Evolutionary conservation across 2,329 filamentous ascomycete species (phyloP).

Genomic region (Chaetomium globosum): DNA sequence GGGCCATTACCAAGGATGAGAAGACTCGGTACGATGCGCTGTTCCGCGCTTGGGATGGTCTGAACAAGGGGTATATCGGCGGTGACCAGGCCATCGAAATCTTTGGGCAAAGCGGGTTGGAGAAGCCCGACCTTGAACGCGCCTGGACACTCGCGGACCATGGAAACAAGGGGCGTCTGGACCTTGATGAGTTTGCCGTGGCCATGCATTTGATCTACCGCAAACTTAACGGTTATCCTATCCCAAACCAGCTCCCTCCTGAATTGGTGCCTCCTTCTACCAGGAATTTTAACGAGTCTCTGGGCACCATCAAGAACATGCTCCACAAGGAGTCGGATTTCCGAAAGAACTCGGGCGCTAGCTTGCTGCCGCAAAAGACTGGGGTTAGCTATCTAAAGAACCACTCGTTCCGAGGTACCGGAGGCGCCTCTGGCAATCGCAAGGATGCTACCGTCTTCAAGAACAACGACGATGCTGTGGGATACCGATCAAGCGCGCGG

Average conservation of each 20-base stretch:
- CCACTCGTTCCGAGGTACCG: constrained; percentile 79
- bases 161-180: constrained; percentile 88
- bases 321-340: constrained; percentile 86
- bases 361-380: constrained; percentile 89
- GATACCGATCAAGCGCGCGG: constrained; percentile 91
- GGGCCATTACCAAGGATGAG: constrained; percentile 98
- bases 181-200: constrained; percentile 96
- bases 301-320: constrained; percentile 88
- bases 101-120: constrained; percentile 91
- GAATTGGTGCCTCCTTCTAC: constrained; percentile 95
- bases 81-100: constrained; percentile 95
- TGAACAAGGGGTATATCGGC: constrained; percentile 87
- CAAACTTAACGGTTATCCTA: constrained; percentile 91
- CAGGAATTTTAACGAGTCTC: constrained; percentile 87
- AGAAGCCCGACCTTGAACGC: constrained; percentile 84
- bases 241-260: constrained; percentile 82
- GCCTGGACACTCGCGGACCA: constrained; percentile 95
- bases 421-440: constrained; percentile 61
- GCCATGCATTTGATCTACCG: constrained; percentile 99
- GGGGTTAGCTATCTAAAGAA: constrained; percentile 98
- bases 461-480: constrained; percentile 90
- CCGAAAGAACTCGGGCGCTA: constrained; percentile 85
- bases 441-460: constrained; percentile 97
- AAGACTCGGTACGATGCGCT: constrained; percentile 95
- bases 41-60: constrained; percentile 95